Evolutionary conservation across 495 filamentous ascomycete genomes (phyloP).

Genomic region (Elasticomyces elasticus): DNA sequence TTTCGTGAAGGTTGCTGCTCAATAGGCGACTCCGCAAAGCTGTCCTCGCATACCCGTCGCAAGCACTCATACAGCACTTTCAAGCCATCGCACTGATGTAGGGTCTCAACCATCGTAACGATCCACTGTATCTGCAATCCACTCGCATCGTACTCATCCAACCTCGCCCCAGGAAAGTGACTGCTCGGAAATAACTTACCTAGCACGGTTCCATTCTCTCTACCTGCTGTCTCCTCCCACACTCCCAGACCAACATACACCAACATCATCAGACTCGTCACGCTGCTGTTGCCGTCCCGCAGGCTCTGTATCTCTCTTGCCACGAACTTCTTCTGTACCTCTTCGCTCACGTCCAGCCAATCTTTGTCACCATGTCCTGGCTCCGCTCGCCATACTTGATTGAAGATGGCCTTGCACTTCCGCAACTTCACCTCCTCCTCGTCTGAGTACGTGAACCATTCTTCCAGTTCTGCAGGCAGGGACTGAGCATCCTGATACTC

Average conservation of each 20-base stretch:
- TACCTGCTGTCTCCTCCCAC: constrained; percentile 64
- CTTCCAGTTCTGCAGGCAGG: constrained; percentile 80
- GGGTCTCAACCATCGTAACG: constrained; percentile 24
- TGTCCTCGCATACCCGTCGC: constrained; percentile 5
- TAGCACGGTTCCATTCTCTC: constrained; percentile 4
- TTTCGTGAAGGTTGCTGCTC: not conserved
- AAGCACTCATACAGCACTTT: constrained; percentile 21
- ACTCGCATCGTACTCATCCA: constrained; percentile 7
- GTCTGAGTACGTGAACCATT: constrained; percentile 88
- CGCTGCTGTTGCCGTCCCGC: constrained; percentile 19
- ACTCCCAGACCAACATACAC: constrained; percentile 67
- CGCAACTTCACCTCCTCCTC: constrained; percentile 59
- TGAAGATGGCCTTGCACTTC: constrained; percentile 46
- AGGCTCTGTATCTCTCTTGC: constrained; percentile 17
- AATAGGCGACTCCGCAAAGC: not conserved
- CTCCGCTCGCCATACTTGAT: constrained; percentile 36
- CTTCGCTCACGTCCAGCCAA: constrained; percentile 45
- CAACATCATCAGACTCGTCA: constrained; percentile 55
- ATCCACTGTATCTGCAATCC: constrained; percentile 29
- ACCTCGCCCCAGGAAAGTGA: not conserved
- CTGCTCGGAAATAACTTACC: constrained; percentile 13
- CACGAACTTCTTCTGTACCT: constrained; percentile 27
- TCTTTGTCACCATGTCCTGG: constrained; percentile 23
- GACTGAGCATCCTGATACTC: constrained; percentile 73
- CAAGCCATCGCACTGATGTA: constrained; percentile 26